Percentiles rank a stretch among this genome's conserved stretches.
Evolutionary conservation across 306 rosid species (phyloP).

Genomic region (Neltuma alba): DNA sequence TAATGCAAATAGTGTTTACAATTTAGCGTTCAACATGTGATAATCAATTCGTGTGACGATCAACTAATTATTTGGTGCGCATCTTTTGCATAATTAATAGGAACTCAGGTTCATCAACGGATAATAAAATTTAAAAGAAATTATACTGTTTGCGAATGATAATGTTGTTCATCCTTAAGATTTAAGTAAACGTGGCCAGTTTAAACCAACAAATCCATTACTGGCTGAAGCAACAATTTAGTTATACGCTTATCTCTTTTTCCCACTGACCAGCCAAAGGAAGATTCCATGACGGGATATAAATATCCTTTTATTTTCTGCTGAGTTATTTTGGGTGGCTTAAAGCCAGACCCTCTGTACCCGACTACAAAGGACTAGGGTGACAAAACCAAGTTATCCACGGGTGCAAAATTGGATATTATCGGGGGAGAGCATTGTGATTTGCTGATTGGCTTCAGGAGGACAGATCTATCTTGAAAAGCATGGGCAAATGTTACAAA

Average conservation of each 20-base stretch:
- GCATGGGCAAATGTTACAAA: neutral
- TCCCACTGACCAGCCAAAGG: neutral
- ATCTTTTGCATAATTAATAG: neutral
- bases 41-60: neutral
- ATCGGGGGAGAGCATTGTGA: neutral
- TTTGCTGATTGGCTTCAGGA: no score
- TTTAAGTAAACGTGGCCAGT: neutral
- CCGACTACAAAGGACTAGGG: neutral
- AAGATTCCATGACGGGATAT: neutral
- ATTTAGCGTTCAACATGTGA: neutral
- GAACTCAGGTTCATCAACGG: neutral
- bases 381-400: neutral
- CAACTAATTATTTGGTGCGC: neutral
- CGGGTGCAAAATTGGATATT: neutral
- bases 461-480: neutral
- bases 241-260: neutral
- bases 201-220: constrained; percentile 6
- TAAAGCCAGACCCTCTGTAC: neutral
- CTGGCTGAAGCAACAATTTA: constrained; percentile 4
- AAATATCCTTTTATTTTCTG: no score
- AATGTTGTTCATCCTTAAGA: neutral
- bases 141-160: neutral
- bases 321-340: no score
- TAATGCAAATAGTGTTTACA: neutral
- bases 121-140: neutral